phyloP scores from a whole-genome alignment of 225 moss, liverwort and hornwort species.

The Bryum argenteum region DNA sequence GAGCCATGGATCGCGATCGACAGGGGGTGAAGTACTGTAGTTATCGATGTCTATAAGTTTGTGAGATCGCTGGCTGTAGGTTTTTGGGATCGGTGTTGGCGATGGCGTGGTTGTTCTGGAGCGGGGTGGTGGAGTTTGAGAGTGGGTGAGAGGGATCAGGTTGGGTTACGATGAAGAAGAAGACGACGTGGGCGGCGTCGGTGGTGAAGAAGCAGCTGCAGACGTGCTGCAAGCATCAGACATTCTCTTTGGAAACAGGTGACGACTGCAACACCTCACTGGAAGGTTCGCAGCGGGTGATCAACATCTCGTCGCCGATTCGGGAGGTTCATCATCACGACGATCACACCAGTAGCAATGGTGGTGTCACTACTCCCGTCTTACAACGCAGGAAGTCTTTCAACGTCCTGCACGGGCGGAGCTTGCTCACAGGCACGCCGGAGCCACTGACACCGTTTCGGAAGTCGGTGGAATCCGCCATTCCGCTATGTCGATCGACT shows the following conservation, averaged over 20 bases:
- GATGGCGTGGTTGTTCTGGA: background rate
- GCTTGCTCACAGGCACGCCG: constrained; percentile 36
- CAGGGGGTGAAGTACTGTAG: too few relatives aligned
- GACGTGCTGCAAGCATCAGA: constrained; percentile 54
- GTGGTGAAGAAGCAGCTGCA: constrained; percentile 66
- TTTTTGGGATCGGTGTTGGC: too few relatives aligned
- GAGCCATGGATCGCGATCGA: too few relatives aligned
- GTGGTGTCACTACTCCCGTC: background rate
- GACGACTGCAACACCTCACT: constrained; percentile 43
- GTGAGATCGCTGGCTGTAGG: too few relatives aligned
- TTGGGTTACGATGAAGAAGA: constrained; percentile 53
- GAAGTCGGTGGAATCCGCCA: constrained; percentile 58
- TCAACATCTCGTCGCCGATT: constrained; percentile 57
- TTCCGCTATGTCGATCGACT: constrained; percentile 47
- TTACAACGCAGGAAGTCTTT: constrained; percentile 49
- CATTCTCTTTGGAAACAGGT: constrained; percentile 47
- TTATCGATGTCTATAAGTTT: too few relatives aligned
- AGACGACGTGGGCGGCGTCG: constrained; percentile 58
- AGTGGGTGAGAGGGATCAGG: constrained; percentile 3
- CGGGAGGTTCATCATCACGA: constrained; percentile 13
- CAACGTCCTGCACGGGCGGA: constrained; percentile 44
- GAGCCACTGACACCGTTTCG: constrained; percentile 49
- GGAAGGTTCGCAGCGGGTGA: constrained; percentile 33
- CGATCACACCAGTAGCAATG: background rate
- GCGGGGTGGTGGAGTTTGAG: constrained; percentile 29